phyloP scores from a whole-genome alignment of 2,329 filamentous ascomycete species.

The Alternaria ventricosa region DNA sequence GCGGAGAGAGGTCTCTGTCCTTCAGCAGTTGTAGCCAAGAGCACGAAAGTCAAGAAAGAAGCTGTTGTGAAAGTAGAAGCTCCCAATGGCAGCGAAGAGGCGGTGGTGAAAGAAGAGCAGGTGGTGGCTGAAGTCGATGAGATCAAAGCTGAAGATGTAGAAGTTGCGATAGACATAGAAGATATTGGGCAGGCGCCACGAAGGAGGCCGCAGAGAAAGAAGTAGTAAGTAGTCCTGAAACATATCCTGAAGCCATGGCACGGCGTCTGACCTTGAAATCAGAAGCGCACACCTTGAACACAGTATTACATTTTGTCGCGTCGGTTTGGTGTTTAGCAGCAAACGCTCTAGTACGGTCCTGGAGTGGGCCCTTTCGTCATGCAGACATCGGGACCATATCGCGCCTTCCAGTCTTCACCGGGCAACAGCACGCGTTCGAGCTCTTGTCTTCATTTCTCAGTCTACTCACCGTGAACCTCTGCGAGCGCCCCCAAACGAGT shows the following conservation, averaged over 20 bases:
- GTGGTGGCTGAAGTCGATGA: slow-evolving; percentile 21
- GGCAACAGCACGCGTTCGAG: not conserved
- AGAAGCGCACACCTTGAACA: not conserved
- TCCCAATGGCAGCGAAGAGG: slow-evolving; percentile 34
- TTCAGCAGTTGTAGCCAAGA: slow-evolving; percentile 54
- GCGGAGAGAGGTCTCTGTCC: slow-evolving; percentile 77
- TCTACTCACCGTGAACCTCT: not conserved
- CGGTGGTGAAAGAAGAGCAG: slow-evolving; percentile 28
- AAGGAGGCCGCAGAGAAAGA: slow-evolving; percentile 4
- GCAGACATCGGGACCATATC: not conserved
- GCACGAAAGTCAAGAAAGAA: slow-evolving; percentile 59
- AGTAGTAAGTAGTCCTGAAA: not conserved
- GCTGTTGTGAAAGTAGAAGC: slow-evolving; percentile 46
- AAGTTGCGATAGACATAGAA: slow-evolving; percentile 39
- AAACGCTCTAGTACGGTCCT: not conserved
- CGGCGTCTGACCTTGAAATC: not conserved
- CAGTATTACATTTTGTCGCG: not conserved
- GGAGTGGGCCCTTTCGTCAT: not conserved
- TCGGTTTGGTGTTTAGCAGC: slow-evolving; percentile 1
- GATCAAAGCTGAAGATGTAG: slow-evolving; percentile 37
- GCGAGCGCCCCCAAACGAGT: not conserved
- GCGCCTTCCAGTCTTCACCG: not conserved
- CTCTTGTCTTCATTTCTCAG: not conserved
- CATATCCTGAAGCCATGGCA: not conserved
- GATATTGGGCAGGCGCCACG: slow-evolving; percentile 36